These are phyloP conservation scores for Lentinus polychrous DNA, from an alignment of 1,284 basidiomycete genomes.

Conservation along the genomic window DNA sequence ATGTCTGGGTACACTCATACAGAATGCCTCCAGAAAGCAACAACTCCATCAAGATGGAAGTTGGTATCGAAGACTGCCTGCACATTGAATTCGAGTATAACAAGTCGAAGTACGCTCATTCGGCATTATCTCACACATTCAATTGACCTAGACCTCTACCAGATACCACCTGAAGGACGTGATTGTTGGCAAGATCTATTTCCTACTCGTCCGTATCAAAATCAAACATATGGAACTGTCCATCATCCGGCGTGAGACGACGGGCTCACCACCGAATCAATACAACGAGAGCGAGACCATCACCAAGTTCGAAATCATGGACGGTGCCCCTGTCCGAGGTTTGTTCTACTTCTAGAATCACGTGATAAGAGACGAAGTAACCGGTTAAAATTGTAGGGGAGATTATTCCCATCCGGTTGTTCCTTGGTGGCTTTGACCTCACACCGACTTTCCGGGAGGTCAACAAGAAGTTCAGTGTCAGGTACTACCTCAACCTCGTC, in stretches of 20 bases:
- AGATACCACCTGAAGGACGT: constrained; percentile 99
- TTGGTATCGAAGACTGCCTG: constrained; percentile 97
- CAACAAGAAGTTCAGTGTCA: constrained; percentile 97
- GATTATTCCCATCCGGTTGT: constrained; percentile 96
- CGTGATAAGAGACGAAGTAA: constrained; percentile 1
- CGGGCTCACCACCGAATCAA: constrained; percentile 92
- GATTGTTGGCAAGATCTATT: constrained; percentile 99
- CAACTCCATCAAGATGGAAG: constrained; percentile 99
- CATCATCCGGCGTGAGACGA: constrained; percentile 96
- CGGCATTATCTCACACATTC: neutral
- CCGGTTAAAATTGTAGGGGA: constrained; percentile 57
- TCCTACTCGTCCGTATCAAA: constrained; percentile 97
- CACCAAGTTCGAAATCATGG: constrained; percentile 99
- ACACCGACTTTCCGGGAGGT: constrained; percentile 98
- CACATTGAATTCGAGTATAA: constrained; percentile 99
- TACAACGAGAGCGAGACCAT: constrained; percentile 99
- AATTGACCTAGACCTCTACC: constrained; percentile 1
- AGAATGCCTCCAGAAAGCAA: constrained; percentile 98
- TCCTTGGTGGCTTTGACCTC: constrained; percentile 96
- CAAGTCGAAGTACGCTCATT: constrained; percentile 81
- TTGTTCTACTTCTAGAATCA: constrained; percentile 14
- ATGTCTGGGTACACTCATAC: constrained; percentile 97
- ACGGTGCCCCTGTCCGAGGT: constrained; percentile 92
- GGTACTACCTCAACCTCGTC: constrained; percentile 96
- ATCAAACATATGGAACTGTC: constrained; percentile 99